Conservation (phyloP, 495 filamentous ascomycete genomes). For the Pyrenula massariospora region DNA sequence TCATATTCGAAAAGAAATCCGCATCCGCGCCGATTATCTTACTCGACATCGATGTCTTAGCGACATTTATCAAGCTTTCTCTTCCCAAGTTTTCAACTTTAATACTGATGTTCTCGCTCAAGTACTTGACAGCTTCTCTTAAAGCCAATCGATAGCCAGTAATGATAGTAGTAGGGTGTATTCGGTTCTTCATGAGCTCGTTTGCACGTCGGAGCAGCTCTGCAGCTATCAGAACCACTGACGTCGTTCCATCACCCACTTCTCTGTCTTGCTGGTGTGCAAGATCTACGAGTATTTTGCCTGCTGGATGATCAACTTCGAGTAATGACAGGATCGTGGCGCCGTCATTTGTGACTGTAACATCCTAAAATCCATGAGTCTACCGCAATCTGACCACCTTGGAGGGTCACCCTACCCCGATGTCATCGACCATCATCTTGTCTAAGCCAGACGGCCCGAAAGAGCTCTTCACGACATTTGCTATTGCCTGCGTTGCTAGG, state of each 20-base stretch:
- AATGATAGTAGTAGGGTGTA: conserved; percentile 99
- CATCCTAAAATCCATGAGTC: conserved; percentile 54
- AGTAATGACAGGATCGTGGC: conserved; percentile 91
- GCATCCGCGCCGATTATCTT: conserved; percentile 96
- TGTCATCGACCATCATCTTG: conserved; percentile 99
- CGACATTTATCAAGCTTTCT: conserved; percentile 86
- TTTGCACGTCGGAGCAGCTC: conserved; percentile 91
- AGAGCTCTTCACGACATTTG: conserved; percentile 97
- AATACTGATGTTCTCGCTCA: conserved; percentile 93
- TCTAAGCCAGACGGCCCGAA: conserved; percentile 95
- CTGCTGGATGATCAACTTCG: conserved; percentile 94
- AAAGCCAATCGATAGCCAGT: conserved; percentile 93
- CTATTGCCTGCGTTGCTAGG: conserved; percentile 88
- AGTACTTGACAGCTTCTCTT: conserved; percentile 93
- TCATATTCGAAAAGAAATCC: conserved; percentile 95
- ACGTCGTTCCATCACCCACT: conserved; percentile 93
- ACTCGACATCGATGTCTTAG: conserved; percentile 97
- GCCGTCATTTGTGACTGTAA: conserved; percentile 98
- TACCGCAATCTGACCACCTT: conserved; percentile 8
- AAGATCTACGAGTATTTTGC: conserved; percentile 95
- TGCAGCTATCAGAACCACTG: conserved; percentile 91
- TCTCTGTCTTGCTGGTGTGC: conserved; percentile 99
- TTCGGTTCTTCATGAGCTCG: conserved; percentile 98
- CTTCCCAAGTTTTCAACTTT: conserved; percentile 85
- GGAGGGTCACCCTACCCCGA: conserved; percentile 55